Conservation (phyloP, 140 eudicot genomes). For the Ambrosia hybrid region DNA sequence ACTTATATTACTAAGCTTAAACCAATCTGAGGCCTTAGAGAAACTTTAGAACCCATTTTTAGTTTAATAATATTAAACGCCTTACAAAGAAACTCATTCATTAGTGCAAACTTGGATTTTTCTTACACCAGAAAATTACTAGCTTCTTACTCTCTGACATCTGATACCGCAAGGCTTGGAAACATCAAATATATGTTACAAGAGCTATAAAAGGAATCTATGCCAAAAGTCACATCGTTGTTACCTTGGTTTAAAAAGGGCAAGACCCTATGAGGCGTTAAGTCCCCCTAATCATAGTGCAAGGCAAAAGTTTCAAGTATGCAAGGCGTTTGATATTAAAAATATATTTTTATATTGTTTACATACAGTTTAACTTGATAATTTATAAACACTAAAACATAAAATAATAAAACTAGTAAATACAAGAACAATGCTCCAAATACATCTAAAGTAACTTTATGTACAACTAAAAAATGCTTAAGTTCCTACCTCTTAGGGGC, state of each 20-base stretch:
- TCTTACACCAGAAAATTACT: conserved; percentile 11
- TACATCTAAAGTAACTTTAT: not conserved
- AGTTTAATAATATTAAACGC: no score
- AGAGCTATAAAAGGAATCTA: not conserved
- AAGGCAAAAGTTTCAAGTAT: not conserved
- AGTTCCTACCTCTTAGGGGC: no score
- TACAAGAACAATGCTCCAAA: not conserved
- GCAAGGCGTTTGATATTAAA: not conserved
- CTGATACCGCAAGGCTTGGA: not conserved
- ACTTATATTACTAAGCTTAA: conserved; percentile 1
- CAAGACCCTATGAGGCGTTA: not conserved
- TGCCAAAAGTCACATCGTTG: conserved; percentile 5
- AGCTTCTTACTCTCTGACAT: not conserved
- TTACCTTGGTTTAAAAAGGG: not conserved
- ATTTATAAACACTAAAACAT: not conserved
- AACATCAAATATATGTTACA: not conserved
- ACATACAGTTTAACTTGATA: not conserved
- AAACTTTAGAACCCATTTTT: not conserved
- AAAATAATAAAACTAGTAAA: not conserved
- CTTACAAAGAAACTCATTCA: no score
- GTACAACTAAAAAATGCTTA: no score
- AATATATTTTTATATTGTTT: not conserved
- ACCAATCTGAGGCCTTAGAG: not conserved
- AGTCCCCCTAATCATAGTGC: not conserved
- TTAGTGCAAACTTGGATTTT: not conserved